A percentile compares a stretch with the other conserved stretches of the same genome.
Evolutionary conservation across 2,329 filamentous ascomycete species (phyloP).

Genomic region (Incumbomyces delicatus): DNA sequence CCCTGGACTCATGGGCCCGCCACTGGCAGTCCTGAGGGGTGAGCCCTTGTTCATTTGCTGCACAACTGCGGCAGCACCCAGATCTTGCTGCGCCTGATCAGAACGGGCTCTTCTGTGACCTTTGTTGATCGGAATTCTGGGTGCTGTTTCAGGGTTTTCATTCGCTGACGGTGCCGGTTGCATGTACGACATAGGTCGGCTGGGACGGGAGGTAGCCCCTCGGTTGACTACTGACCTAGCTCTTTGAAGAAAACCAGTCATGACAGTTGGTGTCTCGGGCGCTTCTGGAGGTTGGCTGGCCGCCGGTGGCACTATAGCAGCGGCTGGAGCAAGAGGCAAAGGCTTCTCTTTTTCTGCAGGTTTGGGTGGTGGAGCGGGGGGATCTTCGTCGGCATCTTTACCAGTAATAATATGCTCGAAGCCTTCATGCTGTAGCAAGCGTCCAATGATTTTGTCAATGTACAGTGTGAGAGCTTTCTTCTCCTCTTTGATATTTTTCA

Average conservation of each 20-base stretch:
- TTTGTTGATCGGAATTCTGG: constrained; percentile 38
- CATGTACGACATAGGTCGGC: constrained; percentile 36
- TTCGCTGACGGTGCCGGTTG: constrained; percentile 31
- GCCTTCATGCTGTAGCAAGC: constrained; percentile 84
- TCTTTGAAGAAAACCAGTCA: constrained; percentile 45
- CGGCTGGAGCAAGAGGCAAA: constrained; percentile 34
- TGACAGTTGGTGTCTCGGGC: constrained; percentile 38
- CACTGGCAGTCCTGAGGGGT: constrained; percentile 29
- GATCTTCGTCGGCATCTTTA: constrained; percentile 61
- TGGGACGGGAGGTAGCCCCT: constrained; percentile 21
- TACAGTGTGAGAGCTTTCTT: constrained; percentile 96
- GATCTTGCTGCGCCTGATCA: constrained; percentile 31
- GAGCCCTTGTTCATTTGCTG: constrained; percentile 83
- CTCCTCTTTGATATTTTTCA: constrained; percentile 75
- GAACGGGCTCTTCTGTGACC: constrained; percentile 41
- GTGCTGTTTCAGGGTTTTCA: constrained; percentile 39
- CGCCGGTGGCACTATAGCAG: constrained; percentile 77
- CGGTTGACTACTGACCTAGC: constrained; percentile 51
- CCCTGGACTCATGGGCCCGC: constrained; percentile 44
- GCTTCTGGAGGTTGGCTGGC: constrained; percentile 51
- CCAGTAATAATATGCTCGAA: constrained; percentile 61
- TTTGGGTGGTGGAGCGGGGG: constrained; percentile 29
- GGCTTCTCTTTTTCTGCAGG: constrained; percentile 20
- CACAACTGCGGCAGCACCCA: constrained; percentile 58
- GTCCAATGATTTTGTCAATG: constrained; percentile 98